Percentiles rank a stretch among this genome's conserved stretches.
Conservation (phyloP, 2,329 filamentous ascomycete genomes). For the Leptosphaerulina australis region DNA sequence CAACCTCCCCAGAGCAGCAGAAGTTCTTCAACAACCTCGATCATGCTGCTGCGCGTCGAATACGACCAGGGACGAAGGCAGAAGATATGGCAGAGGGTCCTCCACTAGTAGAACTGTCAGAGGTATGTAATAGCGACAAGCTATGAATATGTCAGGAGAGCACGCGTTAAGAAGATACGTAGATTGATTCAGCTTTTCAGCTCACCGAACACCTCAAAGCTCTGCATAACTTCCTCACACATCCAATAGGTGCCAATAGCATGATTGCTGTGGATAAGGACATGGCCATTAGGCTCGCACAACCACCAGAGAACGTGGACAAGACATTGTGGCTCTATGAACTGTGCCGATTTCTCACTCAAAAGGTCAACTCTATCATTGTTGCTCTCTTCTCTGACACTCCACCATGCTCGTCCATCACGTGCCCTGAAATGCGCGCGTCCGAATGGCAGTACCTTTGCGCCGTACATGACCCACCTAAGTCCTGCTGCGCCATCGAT, state of each 20-base stretch:
- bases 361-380: conserved; percentile 91
- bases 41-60: conserved; percentile 77
- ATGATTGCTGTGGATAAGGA: conserved; percentile 75
- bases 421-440: conserved; percentile 97
- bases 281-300: conserved; percentile 76
- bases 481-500: conserved; percentile 96
- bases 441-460: conserved; percentile 99
- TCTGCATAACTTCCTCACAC: conserved; percentile 81
- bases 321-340: conserved; percentile 96
- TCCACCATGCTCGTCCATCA: conserved; percentile 84
- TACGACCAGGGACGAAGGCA: conserved; percentile 91
- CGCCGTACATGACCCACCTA: conserved; percentile 94
- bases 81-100: conserved; percentile 91
- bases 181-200: conserved; percentile 98
- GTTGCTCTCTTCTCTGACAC: conserved; percentile 90
- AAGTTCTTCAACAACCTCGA: conserved; percentile 63
- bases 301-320: conserved; percentile 81
- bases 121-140: conserved; percentile 62
- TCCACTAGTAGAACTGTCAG: conserved; percentile 80
- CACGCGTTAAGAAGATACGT: conserved; percentile 27
- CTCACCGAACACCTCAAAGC: conserved; percentile 96
- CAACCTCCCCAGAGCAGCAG: conserved; percentile 65
- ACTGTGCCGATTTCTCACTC: conserved; percentile 92
- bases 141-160: not conserved
- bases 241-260: conserved; percentile 60